These are phyloP conservation scores for Alternaria ventricosa DNA, from an alignment of 2,329 filamentous ascomycete genomes.

Conservation along the genomic window DNA sequence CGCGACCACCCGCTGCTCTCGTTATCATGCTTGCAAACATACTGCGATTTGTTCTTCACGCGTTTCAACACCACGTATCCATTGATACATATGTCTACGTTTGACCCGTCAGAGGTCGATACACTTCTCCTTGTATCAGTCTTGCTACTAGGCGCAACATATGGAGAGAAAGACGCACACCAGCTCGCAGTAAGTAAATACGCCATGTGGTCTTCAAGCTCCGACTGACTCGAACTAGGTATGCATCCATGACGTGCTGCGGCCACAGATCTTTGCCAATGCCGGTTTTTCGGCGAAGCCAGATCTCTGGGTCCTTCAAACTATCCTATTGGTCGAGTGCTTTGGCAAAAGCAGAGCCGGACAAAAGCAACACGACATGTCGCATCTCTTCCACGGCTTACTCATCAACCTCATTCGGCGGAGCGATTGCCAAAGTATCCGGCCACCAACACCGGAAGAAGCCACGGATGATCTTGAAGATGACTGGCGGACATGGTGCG, in stretches of 20 bases:
- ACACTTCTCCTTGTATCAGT: constrained; percentile 62
- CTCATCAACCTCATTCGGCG: constrained; percentile 62
- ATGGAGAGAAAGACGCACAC: constrained; percentile 64
- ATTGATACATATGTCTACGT: constrained; percentile 65
- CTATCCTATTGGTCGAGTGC: constrained; percentile 68
- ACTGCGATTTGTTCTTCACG: constrained; percentile 66
- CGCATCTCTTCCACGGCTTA: constrained; percentile 65
- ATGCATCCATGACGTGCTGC: constrained; percentile 66
- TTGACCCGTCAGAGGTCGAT: constrained; percentile 59
- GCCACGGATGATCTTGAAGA: constrained; percentile 51
- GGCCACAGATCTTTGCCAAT: constrained; percentile 66
- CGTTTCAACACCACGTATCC: constrained; percentile 68
- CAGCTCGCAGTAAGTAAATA: constrained; percentile 57
- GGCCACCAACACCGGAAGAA: constrained; percentile 45
- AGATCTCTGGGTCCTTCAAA: constrained; percentile 66
- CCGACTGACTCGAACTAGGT: constrained; percentile 42
- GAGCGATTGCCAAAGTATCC: constrained; percentile 59
- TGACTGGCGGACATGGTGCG: constrained; percentile 61
- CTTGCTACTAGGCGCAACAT: constrained; percentile 67
- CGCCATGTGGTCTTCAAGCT: constrained; percentile 8
- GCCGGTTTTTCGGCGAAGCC: constrained; percentile 64
- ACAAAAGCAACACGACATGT: constrained; percentile 69
- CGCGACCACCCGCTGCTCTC: constrained; percentile 61
- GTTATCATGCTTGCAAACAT: constrained; percentile 60
- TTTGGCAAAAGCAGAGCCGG: constrained; percentile 69